Evolutionary conservation across 225 moss, liverwort and hornwort genomes (phyloP), one percentile per base, ranked within the genome.

Genomic region (Bryoerythrophyllum caledonicum): DNA sequence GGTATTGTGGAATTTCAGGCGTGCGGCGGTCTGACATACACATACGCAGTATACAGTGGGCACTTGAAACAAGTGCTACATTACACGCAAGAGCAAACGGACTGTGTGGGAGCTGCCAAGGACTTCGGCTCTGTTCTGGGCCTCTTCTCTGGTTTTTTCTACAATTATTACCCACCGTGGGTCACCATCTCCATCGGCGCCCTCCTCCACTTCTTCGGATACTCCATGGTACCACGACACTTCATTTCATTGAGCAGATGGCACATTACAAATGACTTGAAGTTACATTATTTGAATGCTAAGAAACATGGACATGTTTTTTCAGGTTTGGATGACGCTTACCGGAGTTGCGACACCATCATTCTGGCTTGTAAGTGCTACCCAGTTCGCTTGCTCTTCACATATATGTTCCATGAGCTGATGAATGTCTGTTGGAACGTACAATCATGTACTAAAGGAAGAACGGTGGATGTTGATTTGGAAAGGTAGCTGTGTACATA

Each of bases 401-500:
- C 21, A 10, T 82, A 43, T 65, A 44, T 28, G 10, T 82, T 52
- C 59, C 59, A 2, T 27, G 52, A 11, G 34, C 55, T 74, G 54
- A 26, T 55, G 13, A 25, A 9, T 38, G 38, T 38, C 8, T 38
- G 24, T 0, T n/a, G 21, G n/a, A 23, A 72, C 13, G n/a, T 73
- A 2, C 65, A 58, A 30, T 49, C 60, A 48, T 56, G 65, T 6
- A 53, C 65, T 86, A 78, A 84, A 74, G 80, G 74, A 63, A 72
- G 67, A 72, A 71, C 25, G 46, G 5, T 74, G 76, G 55, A 59
- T 78, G 67, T 82, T 90, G 82, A 75, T 85, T 85, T 79, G 90
- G 87, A 79, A 89, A 90, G 87, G 81, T 85, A 90, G 90, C 77
- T 90, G 83, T 90, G 90, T 83, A 72, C 71, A 37, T 90, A 87